These are phyloP conservation scores for Fusarium aywerte DNA, from an alignment of 2,329 filamentous ascomycete genomes.

Conservation along the genomic window DNA sequence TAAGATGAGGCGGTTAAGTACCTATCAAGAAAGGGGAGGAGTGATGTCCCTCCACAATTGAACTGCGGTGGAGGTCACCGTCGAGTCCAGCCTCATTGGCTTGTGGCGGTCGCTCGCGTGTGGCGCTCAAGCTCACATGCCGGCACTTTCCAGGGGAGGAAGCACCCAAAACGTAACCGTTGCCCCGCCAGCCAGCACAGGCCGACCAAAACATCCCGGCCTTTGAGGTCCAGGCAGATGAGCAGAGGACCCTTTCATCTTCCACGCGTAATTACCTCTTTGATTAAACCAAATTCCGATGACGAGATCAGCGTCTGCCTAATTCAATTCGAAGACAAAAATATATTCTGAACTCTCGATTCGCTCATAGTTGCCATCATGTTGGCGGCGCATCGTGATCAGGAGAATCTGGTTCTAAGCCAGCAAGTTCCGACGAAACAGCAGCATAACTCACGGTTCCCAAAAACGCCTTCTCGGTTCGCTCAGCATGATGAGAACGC, in stretches of 20 bases:
- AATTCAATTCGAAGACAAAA: slow-evolving; percentile 19
- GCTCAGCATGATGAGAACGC: slow-evolving; percentile 88
- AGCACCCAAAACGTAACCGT: slow-evolving; percentile 33
- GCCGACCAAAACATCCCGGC: slow-evolving; percentile 41
- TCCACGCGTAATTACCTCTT: slow-evolving; percentile 35
- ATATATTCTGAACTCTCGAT: slow-evolving; percentile 15
- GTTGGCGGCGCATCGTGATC: slow-evolving; percentile 82
- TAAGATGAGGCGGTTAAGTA: slow-evolving; percentile 50
- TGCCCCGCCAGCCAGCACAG: slow-evolving; percentile 47
- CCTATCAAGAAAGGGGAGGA: slow-evolving; percentile 52
- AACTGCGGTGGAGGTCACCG: slow-evolving; percentile 41
- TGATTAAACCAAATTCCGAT: slow-evolving; percentile 27
- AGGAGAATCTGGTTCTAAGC: slow-evolving; percentile 85
- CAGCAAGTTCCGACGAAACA: slow-evolving; percentile 80
- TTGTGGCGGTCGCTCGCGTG: slow-evolving; percentile 46
- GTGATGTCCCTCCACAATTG: slow-evolving; percentile 53
- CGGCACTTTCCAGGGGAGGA: slow-evolving; percentile 24
- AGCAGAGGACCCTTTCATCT: slow-evolving; percentile 25
- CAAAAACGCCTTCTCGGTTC: slow-evolving; percentile 85
- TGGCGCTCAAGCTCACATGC: slow-evolving; percentile 35
- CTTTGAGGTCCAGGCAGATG: slow-evolving; percentile 10
- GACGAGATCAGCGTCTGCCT: slow-evolving; percentile 25
- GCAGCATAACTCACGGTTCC: slow-evolving; percentile 78
- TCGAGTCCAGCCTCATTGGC: slow-evolving; percentile 44
- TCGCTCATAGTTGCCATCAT: slow-evolving; percentile 57